Evolutionary conservation across 192 early-diverging fungal genomes (phyloP), one percentile per base, ranked within the genome.

Genomic region (Coemansia sp.): DNA sequence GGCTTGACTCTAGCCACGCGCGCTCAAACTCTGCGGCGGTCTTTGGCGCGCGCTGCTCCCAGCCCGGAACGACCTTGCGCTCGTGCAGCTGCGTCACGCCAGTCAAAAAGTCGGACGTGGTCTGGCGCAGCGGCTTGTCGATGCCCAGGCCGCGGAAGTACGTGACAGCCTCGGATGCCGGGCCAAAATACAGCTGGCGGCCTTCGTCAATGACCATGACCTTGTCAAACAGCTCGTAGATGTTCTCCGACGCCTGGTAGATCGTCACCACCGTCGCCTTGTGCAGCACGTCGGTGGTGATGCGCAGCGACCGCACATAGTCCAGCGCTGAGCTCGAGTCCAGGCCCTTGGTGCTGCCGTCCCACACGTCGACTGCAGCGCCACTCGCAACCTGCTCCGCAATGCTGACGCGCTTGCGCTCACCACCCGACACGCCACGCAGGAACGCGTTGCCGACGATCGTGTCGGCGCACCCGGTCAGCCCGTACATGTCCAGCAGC

Each of bases 291-390:
- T 91, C 86, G 29, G 87, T 84, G 74, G 83, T 83, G 44, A 90
- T 86, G 42, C 91, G 86, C 24, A 93, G 80, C 12, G 83, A 87
- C 27, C 86, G 83, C 41, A 87, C 85, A 57, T 90, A 93, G 62
- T 93, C 91, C 8, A 93, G 77, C 35, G 91, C 89, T 3, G 87
- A 89, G 52, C 88, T 88, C 19, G 89, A 87, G 76, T 93, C 91
- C 48, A 93, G 79, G 40, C 91, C 91, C 32, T 83, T 82, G 8
- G 91, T 93, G 58, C 84, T 83, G 18, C 86, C 83, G 53, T 89
- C 88, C 86, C 86, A 89, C 39, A 85, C 72, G 40, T 87, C 84
- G 62, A 89, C 66, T 41, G 85, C 62, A 19, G 82, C 74, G 32
- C 82, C 76, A 14, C 83, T 82, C 10, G 87, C 86, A 59, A 90